Evolutionary conservation across 2,329 filamentous ascomycete species (phyloP).

Genomic region (Colletotrichum sp.): DNA sequence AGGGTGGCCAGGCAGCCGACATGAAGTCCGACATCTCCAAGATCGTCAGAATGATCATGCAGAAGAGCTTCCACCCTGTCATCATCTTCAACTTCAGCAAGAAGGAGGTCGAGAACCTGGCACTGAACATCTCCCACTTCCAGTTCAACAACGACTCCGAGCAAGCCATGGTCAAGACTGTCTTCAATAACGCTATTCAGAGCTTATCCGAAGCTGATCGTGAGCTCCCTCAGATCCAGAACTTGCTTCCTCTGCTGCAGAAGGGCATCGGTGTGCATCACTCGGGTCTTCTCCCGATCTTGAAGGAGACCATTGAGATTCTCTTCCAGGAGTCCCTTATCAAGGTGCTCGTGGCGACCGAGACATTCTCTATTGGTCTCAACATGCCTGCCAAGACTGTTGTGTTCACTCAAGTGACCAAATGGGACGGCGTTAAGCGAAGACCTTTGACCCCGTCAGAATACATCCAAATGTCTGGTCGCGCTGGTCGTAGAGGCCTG

Average conservation of each 20-base stretch:
- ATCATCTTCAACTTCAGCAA: conserved; percentile 99
- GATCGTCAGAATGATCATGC: conserved; percentile 98
- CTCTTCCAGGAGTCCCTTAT: conserved; percentile 97
- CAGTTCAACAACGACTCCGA: conserved; percentile 97
- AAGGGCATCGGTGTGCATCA: conserved; percentile 97
- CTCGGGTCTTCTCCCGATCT: conserved; percentile 89
- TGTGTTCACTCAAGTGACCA: conserved; percentile 96
- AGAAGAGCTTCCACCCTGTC: conserved; percentile 95
- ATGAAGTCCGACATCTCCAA: conserved; percentile 87
- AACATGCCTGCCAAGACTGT: conserved; percentile 99
- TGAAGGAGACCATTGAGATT: conserved; percentile 99
- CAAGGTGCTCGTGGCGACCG: conserved; percentile 96
- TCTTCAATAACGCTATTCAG: conserved; percentile 92
- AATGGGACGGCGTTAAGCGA: conserved; percentile 84
- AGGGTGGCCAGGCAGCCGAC: conserved; percentile 73
- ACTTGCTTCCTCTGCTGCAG: conserved; percentile 86
- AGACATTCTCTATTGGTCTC: conserved; percentile 97
- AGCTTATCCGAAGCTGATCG: conserved; percentile 92
- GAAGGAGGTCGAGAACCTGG: conserved; percentile 90
- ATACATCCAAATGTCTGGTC: conserved; percentile 98
- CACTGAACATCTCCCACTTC: conserved; percentile 83
- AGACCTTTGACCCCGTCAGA: conserved; percentile 92
- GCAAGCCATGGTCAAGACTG: conserved; percentile 91
- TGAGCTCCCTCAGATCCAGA: conserved; percentile 84
- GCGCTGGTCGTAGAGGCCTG: conserved; percentile 94